Evolutionary conservation across 345 rosid genomes (phyloP).

Genomic region (Excoecaria cochinchinensis): DNA sequence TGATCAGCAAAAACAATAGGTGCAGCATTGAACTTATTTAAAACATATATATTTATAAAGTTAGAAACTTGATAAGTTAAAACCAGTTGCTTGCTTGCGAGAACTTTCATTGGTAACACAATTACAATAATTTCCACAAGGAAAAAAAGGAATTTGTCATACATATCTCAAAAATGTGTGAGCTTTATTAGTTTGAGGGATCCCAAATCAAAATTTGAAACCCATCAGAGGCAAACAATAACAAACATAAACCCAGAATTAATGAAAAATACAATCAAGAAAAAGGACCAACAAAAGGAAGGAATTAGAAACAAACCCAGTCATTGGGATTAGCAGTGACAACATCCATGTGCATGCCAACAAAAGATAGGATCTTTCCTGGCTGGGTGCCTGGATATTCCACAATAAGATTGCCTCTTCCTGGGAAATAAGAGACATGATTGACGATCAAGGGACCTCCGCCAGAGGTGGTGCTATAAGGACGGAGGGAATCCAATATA

Average conservation of each 20-base stretch:
- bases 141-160: not conserved
- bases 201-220: not conserved
- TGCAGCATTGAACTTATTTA: not conserved
- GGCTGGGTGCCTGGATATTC: conserved; percentile 93
- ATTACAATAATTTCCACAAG: not conserved
- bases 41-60: not conserved
- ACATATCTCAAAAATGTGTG: not conserved
- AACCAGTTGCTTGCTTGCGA: not conserved
- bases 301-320: conserved; percentile 55
- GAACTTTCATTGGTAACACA: not conserved
- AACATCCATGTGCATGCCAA: conserved; percentile 99
- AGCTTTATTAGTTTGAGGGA: not conserved
- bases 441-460: conserved; percentile 78
- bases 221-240: not conserved
- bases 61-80: not conserved
- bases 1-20: not conserved
- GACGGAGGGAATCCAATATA: conserved; percentile 69
- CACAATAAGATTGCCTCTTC: conserved; percentile 89
- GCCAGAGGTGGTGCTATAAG: conserved; percentile 73
- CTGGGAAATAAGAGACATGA: conserved; percentile 67
- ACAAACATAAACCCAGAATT: not conserved
- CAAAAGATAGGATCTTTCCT: conserved; percentile 88
- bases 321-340: conserved; percentile 94
- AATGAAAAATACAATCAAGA: not conserved
- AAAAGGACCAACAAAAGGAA: not conserved